Conservation (phyloP, 2,329 filamentous ascomycete species). For the Sporothrix euskadiensis region DNA sequence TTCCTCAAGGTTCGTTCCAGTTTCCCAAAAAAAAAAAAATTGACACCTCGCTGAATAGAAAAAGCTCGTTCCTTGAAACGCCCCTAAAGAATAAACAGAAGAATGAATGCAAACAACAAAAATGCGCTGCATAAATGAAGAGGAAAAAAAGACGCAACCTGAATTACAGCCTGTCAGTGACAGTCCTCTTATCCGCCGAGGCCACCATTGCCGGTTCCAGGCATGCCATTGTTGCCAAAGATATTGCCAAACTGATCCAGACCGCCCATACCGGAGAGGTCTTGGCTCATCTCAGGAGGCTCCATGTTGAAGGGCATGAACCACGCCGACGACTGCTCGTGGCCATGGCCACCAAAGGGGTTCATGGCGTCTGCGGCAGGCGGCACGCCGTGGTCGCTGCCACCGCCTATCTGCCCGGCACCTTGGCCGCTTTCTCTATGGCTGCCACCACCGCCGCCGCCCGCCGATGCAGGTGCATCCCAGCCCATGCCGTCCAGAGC, state of each 20-base stretch:
- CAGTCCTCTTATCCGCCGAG: constrained; percentile 33
- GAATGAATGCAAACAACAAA: background rate
- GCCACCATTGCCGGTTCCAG: constrained; percentile 34
- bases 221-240: constrained; percentile 47
- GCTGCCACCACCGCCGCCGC: background rate
- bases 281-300: constrained; percentile 62
- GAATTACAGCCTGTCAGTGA: background rate
- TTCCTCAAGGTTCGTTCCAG: background rate
- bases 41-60: background rate
- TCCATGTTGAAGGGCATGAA: constrained; percentile 93
- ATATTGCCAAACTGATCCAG: constrained; percentile 54
- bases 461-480: constrained; percentile 36
- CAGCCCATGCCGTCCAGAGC: constrained; percentile 49
- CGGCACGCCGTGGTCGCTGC: background rate
- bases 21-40: constrained; percentile 1
- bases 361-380: constrained; percentile 34
- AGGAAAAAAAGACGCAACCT: background rate
- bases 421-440: constrained; percentile 14
- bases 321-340: constrained; percentile 69
- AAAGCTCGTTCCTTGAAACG: background rate
- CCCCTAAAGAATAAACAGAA: background rate
- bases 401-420: background rate
- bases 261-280: constrained; percentile 46
- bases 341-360: constrained; percentile 38
- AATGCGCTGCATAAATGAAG: background rate